Conservation (phyloP, 495 filamentous ascomycete species). For the Penicillium fimorum region DNA sequence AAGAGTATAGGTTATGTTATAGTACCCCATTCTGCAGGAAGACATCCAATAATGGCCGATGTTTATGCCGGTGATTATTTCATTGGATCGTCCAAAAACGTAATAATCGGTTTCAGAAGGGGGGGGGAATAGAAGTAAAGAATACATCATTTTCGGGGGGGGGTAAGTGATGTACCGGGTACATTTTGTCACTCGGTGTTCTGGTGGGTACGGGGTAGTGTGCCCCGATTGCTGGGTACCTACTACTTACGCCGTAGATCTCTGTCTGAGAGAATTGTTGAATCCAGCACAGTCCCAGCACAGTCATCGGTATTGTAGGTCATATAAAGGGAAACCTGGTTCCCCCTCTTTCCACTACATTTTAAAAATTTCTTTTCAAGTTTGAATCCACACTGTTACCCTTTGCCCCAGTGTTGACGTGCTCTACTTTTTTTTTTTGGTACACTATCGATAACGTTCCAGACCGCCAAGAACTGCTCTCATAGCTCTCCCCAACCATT, state of each 20-base stretch:
- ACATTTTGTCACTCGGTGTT: conserved; percentile 17
- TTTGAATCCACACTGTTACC: no score
- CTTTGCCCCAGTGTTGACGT: conserved; percentile 7
- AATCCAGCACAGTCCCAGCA: neutral
- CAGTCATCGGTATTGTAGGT: neutral
- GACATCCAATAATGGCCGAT: conserved; percentile 9
- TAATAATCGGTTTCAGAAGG: conserved; percentile 10
- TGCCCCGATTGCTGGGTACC: conserved; percentile 12
- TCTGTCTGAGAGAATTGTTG: conserved; percentile 8
- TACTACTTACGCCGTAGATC: conserved; percentile 17
- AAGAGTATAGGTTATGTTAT: no score
- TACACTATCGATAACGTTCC: conserved; percentile 27
- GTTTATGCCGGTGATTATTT: conserved; percentile 4
- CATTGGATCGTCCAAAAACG: conserved; percentile 9
- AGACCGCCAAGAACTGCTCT: conserved; percentile 32
- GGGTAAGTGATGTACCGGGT: conserved; percentile 18
- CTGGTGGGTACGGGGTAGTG: conserved; percentile 29
- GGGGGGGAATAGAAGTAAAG: neutral
- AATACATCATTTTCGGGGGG: conserved; percentile 1
- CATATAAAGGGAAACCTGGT: neutral
- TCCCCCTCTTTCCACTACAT: neutral
- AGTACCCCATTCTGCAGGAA: conserved; percentile 1
- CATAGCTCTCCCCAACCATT: conserved; percentile 37
- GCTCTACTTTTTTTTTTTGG: conserved; percentile 3
- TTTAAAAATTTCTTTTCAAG: neutral